Conservation (phyloP, 805 yeast species). For the Zygosaccharomyces lentus region DNA sequence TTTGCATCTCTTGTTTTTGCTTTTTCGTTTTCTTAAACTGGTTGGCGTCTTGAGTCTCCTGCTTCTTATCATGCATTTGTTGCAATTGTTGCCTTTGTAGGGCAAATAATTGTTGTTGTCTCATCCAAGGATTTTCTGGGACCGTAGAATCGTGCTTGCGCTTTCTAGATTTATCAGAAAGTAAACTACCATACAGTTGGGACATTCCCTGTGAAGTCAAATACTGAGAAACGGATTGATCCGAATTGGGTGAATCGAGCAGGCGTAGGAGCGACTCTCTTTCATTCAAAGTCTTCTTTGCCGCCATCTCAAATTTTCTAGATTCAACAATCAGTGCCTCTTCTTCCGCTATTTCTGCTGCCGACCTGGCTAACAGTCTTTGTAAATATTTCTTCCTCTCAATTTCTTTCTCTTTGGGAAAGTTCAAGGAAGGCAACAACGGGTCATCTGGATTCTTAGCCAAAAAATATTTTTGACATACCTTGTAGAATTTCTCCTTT, state of each 20-base stretch:
- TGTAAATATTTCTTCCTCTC: slow-evolving; percentile 79
- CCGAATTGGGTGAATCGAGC: slow-evolving; percentile 81
- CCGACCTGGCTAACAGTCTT: slow-evolving; percentile 73
- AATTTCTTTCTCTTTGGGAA: slow-evolving; percentile 63
- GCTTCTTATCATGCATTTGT: slow-evolving; percentile 23
- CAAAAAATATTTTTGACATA: slow-evolving; percentile 53
- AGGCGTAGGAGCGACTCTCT: slow-evolving; percentile 72
- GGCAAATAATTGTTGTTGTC: slow-evolving; percentile 40
- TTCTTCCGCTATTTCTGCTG: slow-evolving; percentile 97
- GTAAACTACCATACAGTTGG: slow-evolving; percentile 74
- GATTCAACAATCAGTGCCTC: slow-evolving; percentile 92
- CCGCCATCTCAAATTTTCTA: slow-evolving; percentile 83
- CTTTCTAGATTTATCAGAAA: slow-evolving; percentile 59
- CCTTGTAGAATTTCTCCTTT: slow-evolving; percentile 73
- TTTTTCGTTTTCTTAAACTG: slow-evolving; percentile 30
- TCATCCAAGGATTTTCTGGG: slow-evolving; percentile 44
- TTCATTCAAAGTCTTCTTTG: slow-evolving; percentile 81
- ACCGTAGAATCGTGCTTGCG: slow-evolving; percentile 41
- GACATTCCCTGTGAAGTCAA: slow-evolving; percentile 85
- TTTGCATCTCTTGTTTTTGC: slow-evolving; percentile 32
- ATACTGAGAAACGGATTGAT: slow-evolving; percentile 71
- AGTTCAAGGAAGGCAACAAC: slow-evolving; percentile 60
- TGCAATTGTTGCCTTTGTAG: slow-evolving; percentile 35
- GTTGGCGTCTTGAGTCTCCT: slow-evolving; percentile 9
- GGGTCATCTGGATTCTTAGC: slow-evolving; percentile 44